Evolutionary conservation across 2,329 filamentous ascomycete genomes (phyloP).

Genomic region (Didymella pomorum): DNA sequence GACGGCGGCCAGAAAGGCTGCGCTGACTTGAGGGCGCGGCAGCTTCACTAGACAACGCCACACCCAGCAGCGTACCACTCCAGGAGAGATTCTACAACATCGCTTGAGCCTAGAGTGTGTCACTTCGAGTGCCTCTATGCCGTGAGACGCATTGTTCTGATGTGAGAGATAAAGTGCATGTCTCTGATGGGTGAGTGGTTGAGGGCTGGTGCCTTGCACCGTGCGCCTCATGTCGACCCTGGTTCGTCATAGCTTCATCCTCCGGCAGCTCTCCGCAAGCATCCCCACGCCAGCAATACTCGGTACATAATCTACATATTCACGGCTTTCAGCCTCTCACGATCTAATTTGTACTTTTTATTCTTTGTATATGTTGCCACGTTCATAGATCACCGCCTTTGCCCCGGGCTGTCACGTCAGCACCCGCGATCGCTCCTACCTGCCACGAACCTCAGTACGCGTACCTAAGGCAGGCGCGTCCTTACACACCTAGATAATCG

Average conservation of each 20-base stretch:
- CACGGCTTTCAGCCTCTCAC: slow-evolving; percentile 3
- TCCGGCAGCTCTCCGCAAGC: slow-evolving; percentile 37
- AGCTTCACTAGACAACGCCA: slow-evolving; percentile 13
- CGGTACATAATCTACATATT: slow-evolving; percentile 22
- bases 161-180: not conserved
- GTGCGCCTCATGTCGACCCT: slow-evolving; percentile 28
- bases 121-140: not conserved
- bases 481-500: slow-evolving; percentile 26
- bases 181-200: slow-evolving; percentile 8
- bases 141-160: not conserved
- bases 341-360: slow-evolving; percentile 4
- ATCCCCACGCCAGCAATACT: slow-evolving; percentile 31
- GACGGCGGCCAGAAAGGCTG: slow-evolving; percentile 19
- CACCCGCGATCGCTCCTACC: slow-evolving; percentile 1
- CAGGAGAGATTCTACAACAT: not conserved
- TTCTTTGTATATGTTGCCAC: slow-evolving; percentile 18
- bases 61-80: slow-evolving; percentile 5
- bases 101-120: not conserved
- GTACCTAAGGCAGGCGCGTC: not conserved
- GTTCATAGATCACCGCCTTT: slow-evolving; percentile 1
- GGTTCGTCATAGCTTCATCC: slow-evolving; percentile 36
- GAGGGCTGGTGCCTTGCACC: slow-evolving; percentile 6
- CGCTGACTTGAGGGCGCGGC: slow-evolving; percentile 14
- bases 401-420: slow-evolving; percentile 1
- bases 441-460: slow-evolving; percentile 8